Evolutionary conservation across 441 rosid genomes (phyloP).

Genomic region (Brassica hybrid): DNA sequence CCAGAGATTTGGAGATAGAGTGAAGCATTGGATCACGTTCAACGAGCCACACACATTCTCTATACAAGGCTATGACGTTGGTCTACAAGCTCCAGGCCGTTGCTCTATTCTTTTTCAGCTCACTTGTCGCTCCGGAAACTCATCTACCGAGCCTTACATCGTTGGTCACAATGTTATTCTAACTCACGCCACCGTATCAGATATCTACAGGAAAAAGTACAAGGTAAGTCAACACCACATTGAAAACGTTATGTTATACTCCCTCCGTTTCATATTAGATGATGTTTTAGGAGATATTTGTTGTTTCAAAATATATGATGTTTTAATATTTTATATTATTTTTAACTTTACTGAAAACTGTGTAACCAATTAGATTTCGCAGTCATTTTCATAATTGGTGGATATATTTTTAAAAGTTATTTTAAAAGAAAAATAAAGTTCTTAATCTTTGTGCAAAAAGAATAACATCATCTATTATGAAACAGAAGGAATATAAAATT

Average conservation of each 20-base stretch:
- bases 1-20: conserved; percentile 73
- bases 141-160: conserved; percentile 75
- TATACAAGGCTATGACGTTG: conserved; percentile 70
- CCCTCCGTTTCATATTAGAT: no score
- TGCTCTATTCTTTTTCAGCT: conserved; percentile 55
- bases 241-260: background rate
- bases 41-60: conserved; percentile 72
- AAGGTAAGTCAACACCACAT: conserved; percentile 43
- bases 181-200: conserved; percentile 57
- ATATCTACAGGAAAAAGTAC: conserved; percentile 59
- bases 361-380: no score
- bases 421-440: no score
- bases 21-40: conserved; percentile 74
- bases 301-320: no score
- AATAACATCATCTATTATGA: no score
- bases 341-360: no score
- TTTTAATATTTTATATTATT: no score
- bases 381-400: no score
- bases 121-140: conserved; percentile 63
- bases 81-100: conserved; percentile 70
- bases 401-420: no score
- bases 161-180: conserved; percentile 70
- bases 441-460: no score
- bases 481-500: background rate
- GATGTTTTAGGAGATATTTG: no score